Percentiles rank a stretch among this genome's conserved stretches.
Evolutionary conservation across 441 rosid species (phyloP).

Genomic region (Syzygium malaccense): DNA sequence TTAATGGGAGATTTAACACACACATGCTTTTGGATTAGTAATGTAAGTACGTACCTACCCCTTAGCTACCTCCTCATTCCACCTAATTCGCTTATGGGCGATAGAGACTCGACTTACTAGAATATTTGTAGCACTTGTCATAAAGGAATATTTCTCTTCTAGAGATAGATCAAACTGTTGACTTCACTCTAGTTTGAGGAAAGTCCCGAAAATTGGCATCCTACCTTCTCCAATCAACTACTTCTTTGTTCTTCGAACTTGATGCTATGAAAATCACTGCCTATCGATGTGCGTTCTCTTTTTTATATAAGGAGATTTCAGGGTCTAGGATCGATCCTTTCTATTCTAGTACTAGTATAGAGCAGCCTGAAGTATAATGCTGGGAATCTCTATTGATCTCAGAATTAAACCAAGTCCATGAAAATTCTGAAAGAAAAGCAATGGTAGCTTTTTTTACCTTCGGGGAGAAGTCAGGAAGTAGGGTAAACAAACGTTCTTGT

Average conservation of each 20-base stretch:
- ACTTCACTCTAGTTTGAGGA: background rate
- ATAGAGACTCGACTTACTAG: background rate
- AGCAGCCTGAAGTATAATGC: background rate
- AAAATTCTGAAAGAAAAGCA: background rate
- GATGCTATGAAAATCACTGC: background rate
- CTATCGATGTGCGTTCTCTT: background rate
- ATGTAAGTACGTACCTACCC: background rate
- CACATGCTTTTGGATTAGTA: background rate
- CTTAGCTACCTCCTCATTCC: background rate
- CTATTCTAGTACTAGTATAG: background rate
- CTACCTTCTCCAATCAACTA: background rate
- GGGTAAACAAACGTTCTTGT: background rate
- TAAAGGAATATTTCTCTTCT: background rate
- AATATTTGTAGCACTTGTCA: background rate
- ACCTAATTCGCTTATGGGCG: background rate
- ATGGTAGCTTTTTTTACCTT: background rate
- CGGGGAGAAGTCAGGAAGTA: background rate
- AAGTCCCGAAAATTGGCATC: background rate
- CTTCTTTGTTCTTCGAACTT: background rate
- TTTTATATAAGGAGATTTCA: background rate
- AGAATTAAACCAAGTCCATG: background rate
- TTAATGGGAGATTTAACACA: background rate
- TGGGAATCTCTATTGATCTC: background rate
- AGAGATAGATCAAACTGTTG: background rate
- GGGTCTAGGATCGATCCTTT: background rate